Evolutionary conservation across 179 eudicot species (phyloP), one percentile per base, ranked within the genome.

Genomic region (Actinidia chinensis): DNA sequence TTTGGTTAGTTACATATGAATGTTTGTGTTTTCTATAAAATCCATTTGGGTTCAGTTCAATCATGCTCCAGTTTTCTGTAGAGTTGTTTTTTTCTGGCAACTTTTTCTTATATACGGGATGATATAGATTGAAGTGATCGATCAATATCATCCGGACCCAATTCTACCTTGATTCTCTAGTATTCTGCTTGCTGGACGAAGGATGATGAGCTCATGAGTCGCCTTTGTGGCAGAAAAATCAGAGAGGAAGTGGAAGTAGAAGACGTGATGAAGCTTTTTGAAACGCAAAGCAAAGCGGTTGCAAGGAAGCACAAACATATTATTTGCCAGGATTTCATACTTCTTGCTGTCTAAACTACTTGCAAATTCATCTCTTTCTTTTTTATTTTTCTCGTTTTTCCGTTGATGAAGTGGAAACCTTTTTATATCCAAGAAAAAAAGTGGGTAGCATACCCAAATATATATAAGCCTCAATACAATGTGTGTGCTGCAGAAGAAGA

Each of bases 141-240:
- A 47, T 40, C 14, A 36, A 36, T 36, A 36, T 46, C 54, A 46
- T 11, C 2, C 0, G 48, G 18, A 51, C 15, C 17, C 17, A 15
- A 51, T 4, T 13, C 20, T 60, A 76, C 79, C 79, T 76, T 46
- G 64, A 67, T 18, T 51, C 40, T 67, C 40, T 51, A 51, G 73
- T 3, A 22, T n/a, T 65, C 5, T 0, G 20, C 0, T 6, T 65
- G 51, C n/a, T 51, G 48, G 13, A 17, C 5, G 61, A 61, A 51
- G n/a, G 71, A 40, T 48, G 79, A 40, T 47, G 52, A 50, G 52
- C 64, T 51, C 22, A 1, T 23, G 8, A 58, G 23, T 20, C 0
- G 63, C 63, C 73, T 66, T 14, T 42, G 73, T n/a, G 36, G 42
- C n/a, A 7, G n/a, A 15, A 52, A 54, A 8, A 15, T 33, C n/a